phyloP scores from a whole-genome alignment of 2,329 filamentous ascomycete genomes.

The Stagonosporopsis chrysanthemi region DNA sequence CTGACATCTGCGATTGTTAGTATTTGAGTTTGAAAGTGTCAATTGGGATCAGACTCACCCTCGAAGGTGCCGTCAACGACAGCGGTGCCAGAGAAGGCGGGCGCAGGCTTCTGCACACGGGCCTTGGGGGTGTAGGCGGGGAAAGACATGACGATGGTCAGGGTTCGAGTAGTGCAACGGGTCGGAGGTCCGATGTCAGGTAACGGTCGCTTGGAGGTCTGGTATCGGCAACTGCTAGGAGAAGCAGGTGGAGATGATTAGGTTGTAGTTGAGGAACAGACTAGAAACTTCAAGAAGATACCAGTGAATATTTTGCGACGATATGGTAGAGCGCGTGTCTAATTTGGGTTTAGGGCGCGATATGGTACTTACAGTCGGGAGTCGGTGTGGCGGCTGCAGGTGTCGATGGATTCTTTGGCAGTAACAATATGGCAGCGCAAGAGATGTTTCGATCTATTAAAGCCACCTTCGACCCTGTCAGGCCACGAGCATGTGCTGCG shows the following conservation, averaged over 20 bases:
- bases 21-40: not conserved
- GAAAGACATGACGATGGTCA: conserved; percentile 38
- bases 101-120: conserved; percentile 51
- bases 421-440: not conserved
- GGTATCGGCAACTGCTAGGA: not conserved
- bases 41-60: conserved; percentile 35
- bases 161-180: conserved; percentile 11
- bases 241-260: conserved; percentile 4
- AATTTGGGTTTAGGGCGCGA: conserved; percentile 30
- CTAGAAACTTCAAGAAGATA: conserved; percentile 22
- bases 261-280: conserved; percentile 7
- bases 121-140: conserved; percentile 47
- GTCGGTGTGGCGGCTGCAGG: conserved; percentile 22
- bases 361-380: conserved; percentile 16
- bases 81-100: conserved; percentile 48
- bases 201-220: conserved; percentile 5
- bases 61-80: conserved; percentile 52
- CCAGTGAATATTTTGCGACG: conserved; percentile 44
- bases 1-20: conserved; percentile 43
- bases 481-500: conserved; percentile 21
- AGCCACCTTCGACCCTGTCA: conserved; percentile 9
- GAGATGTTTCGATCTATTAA: conserved; percentile 8
- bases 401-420: conserved; percentile 1
- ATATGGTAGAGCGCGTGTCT: conserved; percentile 34
- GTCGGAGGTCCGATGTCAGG: conserved; percentile 23